Base-by-base conservation (phyloP, 768 basidiomycete genomes). In the Mycena kentingensis region DNA sequence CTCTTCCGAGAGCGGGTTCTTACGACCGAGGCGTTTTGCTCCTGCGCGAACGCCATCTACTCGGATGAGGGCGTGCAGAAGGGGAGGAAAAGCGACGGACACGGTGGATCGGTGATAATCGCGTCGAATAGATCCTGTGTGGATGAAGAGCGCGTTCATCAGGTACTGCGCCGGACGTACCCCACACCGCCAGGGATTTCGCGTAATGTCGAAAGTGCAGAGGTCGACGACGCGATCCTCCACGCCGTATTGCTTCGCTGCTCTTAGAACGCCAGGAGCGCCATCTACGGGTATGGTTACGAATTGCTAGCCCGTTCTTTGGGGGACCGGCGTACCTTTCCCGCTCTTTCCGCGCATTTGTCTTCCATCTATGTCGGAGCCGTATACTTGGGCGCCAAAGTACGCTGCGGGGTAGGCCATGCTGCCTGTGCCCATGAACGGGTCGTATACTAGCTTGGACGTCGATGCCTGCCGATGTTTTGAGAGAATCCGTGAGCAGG, bases 271-370 rank as follows among this genome's bases (percentile, higher is more conserved):
- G 0, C 95, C 95, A 0, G 92, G 84, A 1, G 67, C 64, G 31
- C 70, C 70, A 57, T 68, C 78, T 78, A 50, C 35, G 35, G 19
- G 22, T 25, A 37, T 25, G 29, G 46, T 13, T 32, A 37, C 26
- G 19, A 12, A n/a, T n/a, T n/a, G n/a, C n/a, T n/a, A n/a, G n/a
- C n/a, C 19, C 0, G 29, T 31, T 39, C 19, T 12, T 19, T 36
- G 15, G 29, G 24, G 12, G 25, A 12, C 34, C 4, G 5, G 55
- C 70, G 47, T 58, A 88, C 93, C 81, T 79, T 92, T 95, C 11
- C 96, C 97, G 87, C 89, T 81, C 79, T 93, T 96, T 16, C 97
- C 97, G 54, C 93, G 77, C 88, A 98, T 95, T 66, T 98, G 96
- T 35, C 97, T 79, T 0, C 97, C 97, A 63, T 98, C 96, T 43